Evolutionary conservation across 2,329 filamentous ascomycete genomes (phyloP).

Genomic region (Diaporthe sp.): DNA sequence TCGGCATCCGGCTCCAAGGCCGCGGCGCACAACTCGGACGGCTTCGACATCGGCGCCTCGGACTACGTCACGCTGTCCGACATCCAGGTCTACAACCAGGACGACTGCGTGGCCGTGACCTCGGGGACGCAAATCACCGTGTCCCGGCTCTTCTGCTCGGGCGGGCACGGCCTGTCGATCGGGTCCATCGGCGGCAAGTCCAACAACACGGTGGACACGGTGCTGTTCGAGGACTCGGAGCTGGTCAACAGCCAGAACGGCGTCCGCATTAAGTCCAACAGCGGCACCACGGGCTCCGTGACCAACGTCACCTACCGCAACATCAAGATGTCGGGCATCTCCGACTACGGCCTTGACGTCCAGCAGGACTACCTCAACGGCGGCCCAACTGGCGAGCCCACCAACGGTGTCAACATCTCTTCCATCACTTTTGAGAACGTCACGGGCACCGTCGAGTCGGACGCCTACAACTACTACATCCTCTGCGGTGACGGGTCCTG

Average conservation of each 20-base stretch:
- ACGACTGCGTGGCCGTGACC: slow-evolving; percentile 73
- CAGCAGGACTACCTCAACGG: slow-evolving; percentile 64
- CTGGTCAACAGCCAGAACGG: slow-evolving; percentile 68
- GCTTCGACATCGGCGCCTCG: slow-evolving; percentile 68
- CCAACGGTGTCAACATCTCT: slow-evolving; percentile 67
- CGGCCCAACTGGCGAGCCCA: slow-evolving; percentile 60
- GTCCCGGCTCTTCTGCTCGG: slow-evolving; percentile 58
- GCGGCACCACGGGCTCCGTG: slow-evolving; percentile 59
- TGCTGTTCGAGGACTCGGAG: slow-evolving; percentile 64
- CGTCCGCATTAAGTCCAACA: slow-evolving; percentile 65
- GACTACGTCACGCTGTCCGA: slow-evolving; percentile 64
- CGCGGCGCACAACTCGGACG: slow-evolving; percentile 68
- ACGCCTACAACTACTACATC: slow-evolving; percentile 63
- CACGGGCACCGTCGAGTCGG: slow-evolving; percentile 56
- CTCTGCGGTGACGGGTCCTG: slow-evolving; percentile 67
- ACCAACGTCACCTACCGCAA: slow-evolving; percentile 53
- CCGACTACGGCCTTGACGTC: slow-evolving; percentile 54
- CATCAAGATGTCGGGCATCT: slow-evolving; percentile 46
- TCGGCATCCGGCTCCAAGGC: slow-evolving; percentile 41
- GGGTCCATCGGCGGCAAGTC: slow-evolving; percentile 62
- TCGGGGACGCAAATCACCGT: slow-evolving; percentile 65
- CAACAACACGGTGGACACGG: slow-evolving; percentile 66
- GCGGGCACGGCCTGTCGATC: slow-evolving; percentile 60
- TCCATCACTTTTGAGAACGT: slow-evolving; percentile 60
- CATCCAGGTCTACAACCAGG: slow-evolving; percentile 71